These are phyloP conservation scores for Starmerella gropengiesseri DNA, from an alignment of 805 yeast genomes.

Conservation along the genomic window DNA sequence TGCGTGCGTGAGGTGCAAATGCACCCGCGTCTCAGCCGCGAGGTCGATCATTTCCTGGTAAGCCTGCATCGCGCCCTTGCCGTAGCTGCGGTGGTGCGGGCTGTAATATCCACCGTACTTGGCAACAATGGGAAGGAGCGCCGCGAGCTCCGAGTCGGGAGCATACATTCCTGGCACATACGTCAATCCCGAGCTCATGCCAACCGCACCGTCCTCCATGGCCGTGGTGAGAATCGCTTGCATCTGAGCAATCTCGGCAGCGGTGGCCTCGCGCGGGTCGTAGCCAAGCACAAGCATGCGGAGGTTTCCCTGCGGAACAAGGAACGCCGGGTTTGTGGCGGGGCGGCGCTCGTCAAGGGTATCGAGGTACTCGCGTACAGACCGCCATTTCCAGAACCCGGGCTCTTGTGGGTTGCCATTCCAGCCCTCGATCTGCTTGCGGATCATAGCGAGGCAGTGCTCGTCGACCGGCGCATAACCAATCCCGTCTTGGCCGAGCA, in stretches of 20 bases:
- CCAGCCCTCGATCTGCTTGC: conserved; percentile 19
- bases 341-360: conserved; percentile 7
- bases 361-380: conserved; percentile 11
- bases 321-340: conserved; percentile 16
- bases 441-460: conserved; percentile 10
- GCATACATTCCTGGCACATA: conserved; percentile 21
- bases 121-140: conserved; percentile 11
- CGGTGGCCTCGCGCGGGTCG: conserved; percentile 17
- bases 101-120: conserved; percentile 15
- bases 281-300: conserved; percentile 21
- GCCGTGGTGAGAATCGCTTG: conserved; percentile 11
- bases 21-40: conserved; percentile 12
- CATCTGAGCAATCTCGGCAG: conserved; percentile 12
- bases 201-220: conserved; percentile 15
- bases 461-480: conserved; percentile 19
- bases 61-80: conserved; percentile 18
- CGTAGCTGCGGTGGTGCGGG: conserved; percentile 22
- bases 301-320: conserved; percentile 19
- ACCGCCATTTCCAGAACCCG: conserved; percentile 14
- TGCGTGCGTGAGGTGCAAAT: conserved; percentile 17
- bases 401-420: conserved; percentile 17
- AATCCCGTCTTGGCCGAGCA: conserved; percentile 20
- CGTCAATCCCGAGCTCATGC: conserved; percentile 20
- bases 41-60: conserved; percentile 18
- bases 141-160: conserved; percentile 18